Evolutionary conservation across 163 green algal species (phyloP), one percentile per base, ranked within the genome.

Genomic region (Prototheca cutis): DNA sequence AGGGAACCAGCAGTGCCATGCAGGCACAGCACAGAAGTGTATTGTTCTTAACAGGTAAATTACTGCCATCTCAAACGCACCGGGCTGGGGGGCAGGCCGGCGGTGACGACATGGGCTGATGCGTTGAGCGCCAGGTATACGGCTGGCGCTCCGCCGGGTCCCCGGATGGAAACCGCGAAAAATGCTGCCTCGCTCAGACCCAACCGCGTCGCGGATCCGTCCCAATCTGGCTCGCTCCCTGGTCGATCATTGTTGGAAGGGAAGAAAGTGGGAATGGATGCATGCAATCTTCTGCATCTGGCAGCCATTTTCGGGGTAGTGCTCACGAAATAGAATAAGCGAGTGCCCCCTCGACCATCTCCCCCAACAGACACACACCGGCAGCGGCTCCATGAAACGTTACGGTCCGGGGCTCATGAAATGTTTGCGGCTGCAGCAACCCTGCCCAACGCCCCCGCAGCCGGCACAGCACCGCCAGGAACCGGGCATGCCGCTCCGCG

Each of bases 151-250:
- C 42, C 42, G 13, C 13, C 42, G 10, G 13, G 10, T 5, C 13
- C 42, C 42, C 6, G 18, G 42, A 51, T 23, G 10, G 42, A 8
- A 17, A 51, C 17, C 10, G 42, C 42, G 5, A 51, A 23, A 24
- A 27, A 51, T n/a, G 10, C 42, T 8, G 42, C 42, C 42, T 51
- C 42, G 6, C 18, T 17, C 13, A 51, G 10, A 5, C 42, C 42
- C 6, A 23, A 5, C 42, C 6, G 13, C 42, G 42, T 21, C 6
- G 42, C 42, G 6, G 42, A 51, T 5, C 42, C 42, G 42, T 51
- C 42, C 42, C 42, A 51, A 21, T 51, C 42, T 8, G 42, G 42
- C 42, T n/a, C 42, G 42, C 42, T 51, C 42, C 42, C 42, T n/a
- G 17, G 6, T 17, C 18, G 13, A 8, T 17, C 42, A 24, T 24